Conservation (phyloP, 208 protist genomes). For the Novymonas esmeraldas region DNA sequence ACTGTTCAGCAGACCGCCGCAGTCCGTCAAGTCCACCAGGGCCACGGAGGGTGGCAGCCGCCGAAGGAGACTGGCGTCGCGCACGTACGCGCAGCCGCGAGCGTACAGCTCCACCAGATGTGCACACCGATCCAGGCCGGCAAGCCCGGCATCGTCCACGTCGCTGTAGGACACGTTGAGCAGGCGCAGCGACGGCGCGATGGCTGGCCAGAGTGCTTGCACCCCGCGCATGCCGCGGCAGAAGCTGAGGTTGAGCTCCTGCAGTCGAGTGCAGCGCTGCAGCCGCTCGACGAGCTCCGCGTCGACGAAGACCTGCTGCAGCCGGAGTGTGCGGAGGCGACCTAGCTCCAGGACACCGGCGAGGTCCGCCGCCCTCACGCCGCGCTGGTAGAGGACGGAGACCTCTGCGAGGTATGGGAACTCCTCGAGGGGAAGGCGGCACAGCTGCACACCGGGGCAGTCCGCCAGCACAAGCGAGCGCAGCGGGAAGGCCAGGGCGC, state of each 20-base stretch:
- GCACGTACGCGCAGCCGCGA: conserved; percentile 28
- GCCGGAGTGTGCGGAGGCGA: conserved; percentile 22
- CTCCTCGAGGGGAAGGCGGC: conserved; percentile 23
- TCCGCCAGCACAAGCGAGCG: conserved; percentile 34
- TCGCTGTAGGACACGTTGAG: conserved; percentile 40
- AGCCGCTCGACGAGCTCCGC: conserved; percentile 17
- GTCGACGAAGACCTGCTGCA: conserved; percentile 40
- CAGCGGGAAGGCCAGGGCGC: conserved; percentile 18
- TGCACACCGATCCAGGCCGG: conserved; percentile 9
- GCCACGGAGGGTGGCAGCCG: conserved; percentile 31
- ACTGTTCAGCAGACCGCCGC: conserved; percentile 29
- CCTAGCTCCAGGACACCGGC: conserved; percentile 16
- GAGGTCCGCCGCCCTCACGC: conserved; percentile 20
- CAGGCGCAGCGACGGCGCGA: conserved; percentile 16
- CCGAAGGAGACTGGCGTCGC: conserved; percentile 33
- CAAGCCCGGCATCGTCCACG: conserved; percentile 21
- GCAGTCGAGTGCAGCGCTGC: conserved; percentile 9
- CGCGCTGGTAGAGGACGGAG: conserved; percentile 39
- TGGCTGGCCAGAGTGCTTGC: conserved; percentile 23
- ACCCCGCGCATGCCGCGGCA: conserved; percentile 29
- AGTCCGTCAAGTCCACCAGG: conserved; percentile 43
- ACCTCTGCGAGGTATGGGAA: conserved; percentile 32
- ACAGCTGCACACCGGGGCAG: conserved; percentile 25
- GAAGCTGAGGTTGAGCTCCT: conserved; percentile 42
- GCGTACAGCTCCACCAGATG: conserved; percentile 34